Conservation (phyloP, 176 grass and related monocot species). For the Zea luxurians region DNA sequence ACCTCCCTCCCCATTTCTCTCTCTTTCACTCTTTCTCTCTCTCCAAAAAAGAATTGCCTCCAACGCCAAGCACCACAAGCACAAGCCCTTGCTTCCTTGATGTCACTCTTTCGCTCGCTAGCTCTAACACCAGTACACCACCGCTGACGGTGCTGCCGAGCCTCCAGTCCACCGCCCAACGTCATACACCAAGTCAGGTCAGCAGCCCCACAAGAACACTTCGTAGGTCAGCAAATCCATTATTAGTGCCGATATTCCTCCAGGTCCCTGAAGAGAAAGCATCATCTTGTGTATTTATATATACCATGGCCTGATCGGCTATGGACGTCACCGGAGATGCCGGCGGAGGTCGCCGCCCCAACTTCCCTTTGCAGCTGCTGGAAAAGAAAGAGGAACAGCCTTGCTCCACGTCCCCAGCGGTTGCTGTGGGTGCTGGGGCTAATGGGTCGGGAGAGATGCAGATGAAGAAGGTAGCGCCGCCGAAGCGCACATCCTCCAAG, state of each 20-base stretch:
- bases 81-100: constrained; percentile 33
- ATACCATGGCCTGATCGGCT: constrained; percentile 33
- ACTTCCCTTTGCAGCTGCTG: constrained; percentile 78
- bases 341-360: constrained; percentile 50
- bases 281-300: constrained; percentile 1
- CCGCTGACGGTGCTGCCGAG: constrained; percentile 4
- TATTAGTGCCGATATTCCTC: not conserved
- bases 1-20: not conserved
- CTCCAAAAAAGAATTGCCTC: not conserved
- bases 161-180: not conserved
- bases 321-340: constrained; percentile 45
- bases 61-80: constrained; percentile 6
- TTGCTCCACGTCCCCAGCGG: constrained; percentile 59
- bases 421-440: constrained; percentile 16
- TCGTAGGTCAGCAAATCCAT: constrained; percentile 36
- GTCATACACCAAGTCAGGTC: constrained; percentile 34
- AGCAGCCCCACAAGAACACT: constrained; percentile 42
- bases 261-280: not conserved
- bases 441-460: constrained; percentile 43
- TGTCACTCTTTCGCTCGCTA: constrained; percentile 17
- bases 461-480: constrained; percentile 41
- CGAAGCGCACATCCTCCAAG: constrained; percentile 80
- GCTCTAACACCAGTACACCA: constrained; percentile 34
- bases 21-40: not conserved
- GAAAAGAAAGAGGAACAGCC: constrained; percentile 81